Conservation (phyloP, 495 filamentous ascomycete species). For the Annulohypoxylon maeteangense region DNA sequence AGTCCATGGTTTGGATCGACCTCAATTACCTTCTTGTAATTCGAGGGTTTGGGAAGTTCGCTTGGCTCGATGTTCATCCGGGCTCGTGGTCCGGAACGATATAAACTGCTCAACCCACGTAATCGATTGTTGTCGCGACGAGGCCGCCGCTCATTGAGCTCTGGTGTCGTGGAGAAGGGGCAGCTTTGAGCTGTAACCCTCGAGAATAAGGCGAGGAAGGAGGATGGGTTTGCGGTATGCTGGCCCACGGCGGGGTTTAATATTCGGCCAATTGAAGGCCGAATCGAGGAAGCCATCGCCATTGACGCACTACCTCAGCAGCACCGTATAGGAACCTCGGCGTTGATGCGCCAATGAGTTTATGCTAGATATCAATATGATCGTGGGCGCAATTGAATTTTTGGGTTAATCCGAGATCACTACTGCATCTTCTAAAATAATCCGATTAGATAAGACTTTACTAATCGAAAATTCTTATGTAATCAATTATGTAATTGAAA, state of each 20-base stretch:
- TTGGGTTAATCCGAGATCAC: conserved; percentile 39
- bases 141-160: conserved; percentile 39
- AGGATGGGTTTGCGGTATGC: conserved; percentile 20
- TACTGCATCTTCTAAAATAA: conserved; percentile 18
- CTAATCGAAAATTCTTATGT: background rate
- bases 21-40: conserved; percentile 60
- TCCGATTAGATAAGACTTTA: conserved; percentile 29
- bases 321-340: background rate
- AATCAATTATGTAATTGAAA: conserved; percentile 1
- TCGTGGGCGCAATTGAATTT: conserved; percentile 39
- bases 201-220: conserved; percentile 23
- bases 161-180: conserved; percentile 45
- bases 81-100: conserved; percentile 77
- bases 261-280: conserved; percentile 56
- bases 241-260: conserved; percentile 25
- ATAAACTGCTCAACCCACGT: conserved; percentile 83
- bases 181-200: conserved; percentile 34
- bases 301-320: conserved; percentile 41
- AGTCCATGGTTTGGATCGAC: conserved; percentile 84
- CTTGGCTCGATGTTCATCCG: conserved; percentile 75
- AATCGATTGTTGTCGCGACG: conserved; percentile 69
- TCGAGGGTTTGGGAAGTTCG: conserved; percentile 77
- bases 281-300: conserved; percentile 56
- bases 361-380: conserved; percentile 13
- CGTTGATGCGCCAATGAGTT: conserved; percentile 1